Evolutionary conservation across 352 stramenopile species (phyloP).

Genomic region (Phytophthora kernoviae): DNA sequence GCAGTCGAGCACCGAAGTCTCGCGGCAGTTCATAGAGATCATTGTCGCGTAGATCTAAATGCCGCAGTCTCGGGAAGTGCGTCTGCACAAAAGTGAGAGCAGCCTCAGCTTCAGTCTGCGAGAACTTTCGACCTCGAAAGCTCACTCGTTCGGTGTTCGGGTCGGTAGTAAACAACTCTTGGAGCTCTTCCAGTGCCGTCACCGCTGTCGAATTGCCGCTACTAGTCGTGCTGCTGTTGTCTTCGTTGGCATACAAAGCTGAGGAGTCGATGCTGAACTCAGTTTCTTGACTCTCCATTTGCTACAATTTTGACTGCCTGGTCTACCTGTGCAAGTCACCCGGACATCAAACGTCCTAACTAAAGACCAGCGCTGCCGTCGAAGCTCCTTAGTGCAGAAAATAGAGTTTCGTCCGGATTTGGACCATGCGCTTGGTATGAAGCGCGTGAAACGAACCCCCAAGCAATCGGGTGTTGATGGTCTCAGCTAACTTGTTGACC

Average conservation of each 20-base stretch:
- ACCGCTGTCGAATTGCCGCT: slow-evolving; percentile 27
- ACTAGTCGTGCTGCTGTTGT: slow-evolving; percentile 25
- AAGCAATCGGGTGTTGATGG: not conserved
- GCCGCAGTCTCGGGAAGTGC: slow-evolving; percentile 50
- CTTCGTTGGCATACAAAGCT: slow-evolving; percentile 14
- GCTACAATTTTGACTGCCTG: slow-evolving; percentile 4
- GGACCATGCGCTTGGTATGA: slow-evolving; percentile 4
- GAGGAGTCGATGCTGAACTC: not conserved
- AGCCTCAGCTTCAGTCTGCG: slow-evolving; percentile 31
- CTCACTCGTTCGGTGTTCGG: slow-evolving; percentile 49
- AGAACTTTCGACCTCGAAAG: slow-evolving; percentile 40
- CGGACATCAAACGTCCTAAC: slow-evolving; percentile 14
- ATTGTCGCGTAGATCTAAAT: slow-evolving; percentile 71
- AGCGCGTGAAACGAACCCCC: slow-evolving; percentile 21
- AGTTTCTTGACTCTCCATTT: slow-evolving; percentile 20
- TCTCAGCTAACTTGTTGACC: not conserved
- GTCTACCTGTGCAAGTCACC: not conserved
- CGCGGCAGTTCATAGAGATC: slow-evolving; percentile 39
- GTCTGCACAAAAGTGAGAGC: slow-evolving; percentile 40
- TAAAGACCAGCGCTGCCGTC: not conserved
- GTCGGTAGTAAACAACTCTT: slow-evolving; percentile 43
- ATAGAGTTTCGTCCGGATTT: slow-evolving; percentile 28
- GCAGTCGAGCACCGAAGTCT: slow-evolving; percentile 43
- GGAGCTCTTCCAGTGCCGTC: slow-evolving; percentile 54
- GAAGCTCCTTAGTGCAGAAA: slow-evolving; percentile 21